Evolutionary conservation across 2,329 filamentous ascomycete genomes (phyloP), one percentile per base, ranked within the genome.

Genomic region (Aspergillus sp.): DNA sequence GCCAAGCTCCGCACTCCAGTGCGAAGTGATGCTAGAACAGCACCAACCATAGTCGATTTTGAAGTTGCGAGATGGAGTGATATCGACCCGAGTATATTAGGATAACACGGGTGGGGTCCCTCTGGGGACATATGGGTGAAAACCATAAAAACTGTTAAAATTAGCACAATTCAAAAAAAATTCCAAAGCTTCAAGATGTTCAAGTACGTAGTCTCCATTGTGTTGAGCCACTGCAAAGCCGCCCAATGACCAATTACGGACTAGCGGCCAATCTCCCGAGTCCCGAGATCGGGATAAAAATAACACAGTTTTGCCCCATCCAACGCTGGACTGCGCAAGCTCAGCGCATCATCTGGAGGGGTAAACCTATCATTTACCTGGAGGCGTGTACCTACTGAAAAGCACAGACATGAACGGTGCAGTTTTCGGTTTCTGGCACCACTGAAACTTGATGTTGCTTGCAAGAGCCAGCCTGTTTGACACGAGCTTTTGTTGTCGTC

Each of bases 31-130:
- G 8, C 27, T 3, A 11, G 9, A 11, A 30, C 9, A 19, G 22
- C 37, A 39, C 37, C 12, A 15, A 42, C 27, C 3, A 22, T 51
- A 4, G 6, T 56, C 8, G 54, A 51, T 20, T 56, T 56, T 20
- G 47, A 56, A 27, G 27, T 51, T 40, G 54, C 17, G 30, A 45
- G 39, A 34, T 51, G 39, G 40, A 45, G 37, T 24, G 54, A 56
- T 51, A 39, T 56, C 17, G 54, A 56, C 44, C 20, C 45, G 7
- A 40, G 46, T 6, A 27, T 49, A 12, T 11, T 34, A 5, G 53
- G 53, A 33, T 54, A 22, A 46, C n/a, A 37, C 8, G 7, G 34
- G 12, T 15, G 15, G 2, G 13, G 5, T 12, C 15, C 13, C 34
- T 37, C 5, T 13, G 12, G 13, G 13, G 34, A 15, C 12, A n/a